Base-by-base conservation (phyloP, 148 eudicot genomes). In the Spergularia marina region DNA sequence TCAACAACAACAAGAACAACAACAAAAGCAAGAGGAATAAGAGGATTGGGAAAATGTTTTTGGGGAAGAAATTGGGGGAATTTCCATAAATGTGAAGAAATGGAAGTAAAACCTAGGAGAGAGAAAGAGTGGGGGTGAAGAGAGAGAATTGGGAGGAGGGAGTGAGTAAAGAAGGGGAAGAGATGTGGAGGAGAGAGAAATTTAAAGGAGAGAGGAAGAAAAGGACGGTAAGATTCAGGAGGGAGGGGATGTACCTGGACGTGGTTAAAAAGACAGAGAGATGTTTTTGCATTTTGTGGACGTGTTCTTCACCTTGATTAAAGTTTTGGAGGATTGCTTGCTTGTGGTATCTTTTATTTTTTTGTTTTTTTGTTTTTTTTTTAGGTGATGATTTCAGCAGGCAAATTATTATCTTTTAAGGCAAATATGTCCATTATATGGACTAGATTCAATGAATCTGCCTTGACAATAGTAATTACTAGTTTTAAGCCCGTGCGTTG, bases 1-100 rank as follows among this genome's bases (percentile, higher is more conserved):
- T 54, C 62, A 83, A 63, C 18, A 70, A 68, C 71, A 79, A 74
- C 18, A 79, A 51, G 8, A 73, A 74, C 30, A 79, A 67, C 10
- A 66, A 58, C 20, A 51, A 59, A 3, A 30, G 36, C 4, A 30
- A 30, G 36, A 30, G 36, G 36, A 30, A 30, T 11, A 15, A 13
- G 10, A 57, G 66, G 13, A 41, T 55, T 16, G 10, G 0, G 23
- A 9, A 59, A 68, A 6, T 6, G 34, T 12, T 10, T 55, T 2
- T 4, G 49, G 8, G 18, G 10, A 16, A 58, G 17, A 49, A 44
- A 14, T 41, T 23, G 10, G 18, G 55, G 49, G 15, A 39, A 66
- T 39, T 67, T 10, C 72, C 69, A 65, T 62, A 51, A 63, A 58
- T 23, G 25, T 23, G 25, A 23, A 23, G 36, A 44, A 44, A 44